Base-by-base conservation (phyloP, 257 asterid genomes). In the Primulina eburnea region DNA sequence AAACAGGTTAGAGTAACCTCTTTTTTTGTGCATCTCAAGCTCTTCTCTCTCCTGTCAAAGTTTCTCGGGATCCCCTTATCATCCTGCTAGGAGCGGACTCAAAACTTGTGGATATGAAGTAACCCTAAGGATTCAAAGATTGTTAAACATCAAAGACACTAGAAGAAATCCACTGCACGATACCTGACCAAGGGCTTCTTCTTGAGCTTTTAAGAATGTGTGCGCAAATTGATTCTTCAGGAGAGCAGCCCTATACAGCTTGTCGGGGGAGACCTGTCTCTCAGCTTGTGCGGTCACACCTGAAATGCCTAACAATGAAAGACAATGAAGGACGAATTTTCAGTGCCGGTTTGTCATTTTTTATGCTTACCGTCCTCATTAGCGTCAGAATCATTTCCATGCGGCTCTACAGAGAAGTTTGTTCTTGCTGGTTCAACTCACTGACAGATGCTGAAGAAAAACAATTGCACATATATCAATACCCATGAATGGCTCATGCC, bases 41-140 rank as follows among this genome's bases (percentile, higher is more conserved):
- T 88, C 87, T 80, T 88, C 98, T 76, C 84, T 88, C 72, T 90
- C 98, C n/a, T 83, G 96, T 17, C 84, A 84, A 70, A 87, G 79
- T 82, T 80, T 88, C 83, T 90, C 95, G 2, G 95, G 92, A 76
- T 84, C 95, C 6, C 85, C 77, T 84, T 88, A 29, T 84, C 96
- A 69, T 66, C 90, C 98, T 92, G 79, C 47, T 8, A 47, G 62
- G 71, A 40, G 38, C 17, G 57, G 67, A 30, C 59, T 56, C 69
- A 66, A 67, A 71, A 71, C 6, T 28, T 24, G 17, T 55, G 40
- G 60, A 76, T 77, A 67, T 28, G 56, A 65, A 4, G 60, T 69
- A 29, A 11, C 52, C 52, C 17, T 40, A 52, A 55, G 43, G 33
- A 62, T 30, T 35, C 28, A 26, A 24, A 40, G 17, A 65, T 6